phyloP scores from a whole-genome alignment of 768 basidiomycete genomes.

The Lactarius hengduanensis region DNA sequence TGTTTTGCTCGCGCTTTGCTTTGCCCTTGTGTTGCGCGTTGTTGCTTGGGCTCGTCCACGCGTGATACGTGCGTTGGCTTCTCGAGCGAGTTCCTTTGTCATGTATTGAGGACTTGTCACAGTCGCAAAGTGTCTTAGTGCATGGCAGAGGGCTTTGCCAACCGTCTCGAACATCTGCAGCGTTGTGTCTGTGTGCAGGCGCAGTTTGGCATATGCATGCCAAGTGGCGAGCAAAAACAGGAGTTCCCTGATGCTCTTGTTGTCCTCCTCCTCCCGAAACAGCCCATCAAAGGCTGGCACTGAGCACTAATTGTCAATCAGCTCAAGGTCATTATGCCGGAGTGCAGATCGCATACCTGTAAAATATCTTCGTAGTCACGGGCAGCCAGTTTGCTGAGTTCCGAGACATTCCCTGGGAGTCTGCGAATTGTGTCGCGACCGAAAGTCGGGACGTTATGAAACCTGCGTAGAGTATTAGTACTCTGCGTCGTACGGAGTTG shows the following conservation, averaged over 20 bases:
- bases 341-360: background rate
- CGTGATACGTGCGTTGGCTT: background rate
- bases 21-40: too few species aligned
- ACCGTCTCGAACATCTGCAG: background rate
- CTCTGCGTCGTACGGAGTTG: too few species aligned
- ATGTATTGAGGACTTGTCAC: background rate
- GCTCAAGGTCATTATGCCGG: too few species aligned
- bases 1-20: too few species aligned
- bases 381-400: background rate
- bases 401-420: background rate
- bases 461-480: background rate
- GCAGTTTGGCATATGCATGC: background rate
- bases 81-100: background rate
- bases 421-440: background rate
- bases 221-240: slow-evolving; percentile 27
- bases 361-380: background rate
- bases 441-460: background rate
- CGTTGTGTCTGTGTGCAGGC: background rate
- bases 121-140: background rate
- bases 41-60: too few species aligned
- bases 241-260: slow-evolving; percentile 41
- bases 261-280: slow-evolving; percentile 37
- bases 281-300: background rate
- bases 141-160: background rate
- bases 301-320: background rate